phyloP scores from a whole-genome alignment of 2,329 filamentous ascomycete genomes.

The Calonectria pauciramosa region DNA sequence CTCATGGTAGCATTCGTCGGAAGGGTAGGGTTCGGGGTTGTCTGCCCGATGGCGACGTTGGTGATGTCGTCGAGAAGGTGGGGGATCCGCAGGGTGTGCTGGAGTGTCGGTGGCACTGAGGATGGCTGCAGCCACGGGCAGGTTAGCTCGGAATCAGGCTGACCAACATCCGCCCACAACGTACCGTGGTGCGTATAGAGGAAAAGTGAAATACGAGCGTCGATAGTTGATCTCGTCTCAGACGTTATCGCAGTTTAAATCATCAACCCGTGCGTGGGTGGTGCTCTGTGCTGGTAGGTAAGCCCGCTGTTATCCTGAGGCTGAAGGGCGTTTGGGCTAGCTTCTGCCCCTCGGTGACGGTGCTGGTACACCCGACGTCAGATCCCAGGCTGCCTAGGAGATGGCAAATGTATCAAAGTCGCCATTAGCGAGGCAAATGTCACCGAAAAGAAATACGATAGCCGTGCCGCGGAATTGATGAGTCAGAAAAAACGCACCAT shows the following conservation, averaged over 20 bases:
- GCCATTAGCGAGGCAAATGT: neutral
- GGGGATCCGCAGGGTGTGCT: constrained; percentile 37
- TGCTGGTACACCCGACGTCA: constrained; percentile 35
- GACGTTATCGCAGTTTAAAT: constrained; percentile 15
- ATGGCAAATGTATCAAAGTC: neutral
- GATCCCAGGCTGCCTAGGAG: constrained; percentile 22
- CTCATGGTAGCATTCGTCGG: constrained; percentile 44
- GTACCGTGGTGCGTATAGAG: constrained; percentile 5
- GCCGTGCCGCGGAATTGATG: neutral
- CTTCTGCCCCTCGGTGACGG: constrained; percentile 41
- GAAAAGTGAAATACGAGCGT: neutral
- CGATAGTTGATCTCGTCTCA: constrained; percentile 8
- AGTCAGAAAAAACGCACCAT: neutral
- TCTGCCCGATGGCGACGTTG: constrained; percentile 33
- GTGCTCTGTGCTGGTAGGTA: constrained; percentile 15
- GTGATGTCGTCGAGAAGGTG: constrained; percentile 43
- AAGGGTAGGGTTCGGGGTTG: constrained; percentile 18
- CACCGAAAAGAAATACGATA: neutral
- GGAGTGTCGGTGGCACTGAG: constrained; percentile 38
- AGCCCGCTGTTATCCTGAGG: constrained; percentile 41
- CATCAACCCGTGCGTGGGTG: constrained; percentile 16
- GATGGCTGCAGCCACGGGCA: constrained; percentile 26
- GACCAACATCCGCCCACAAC: neutral
- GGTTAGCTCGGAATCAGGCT: constrained; percentile 33
- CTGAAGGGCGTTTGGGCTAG: constrained; percentile 34